Conservation (phyloP, 768 basidiomycete species). For the Termitomyces sp. region DNA sequence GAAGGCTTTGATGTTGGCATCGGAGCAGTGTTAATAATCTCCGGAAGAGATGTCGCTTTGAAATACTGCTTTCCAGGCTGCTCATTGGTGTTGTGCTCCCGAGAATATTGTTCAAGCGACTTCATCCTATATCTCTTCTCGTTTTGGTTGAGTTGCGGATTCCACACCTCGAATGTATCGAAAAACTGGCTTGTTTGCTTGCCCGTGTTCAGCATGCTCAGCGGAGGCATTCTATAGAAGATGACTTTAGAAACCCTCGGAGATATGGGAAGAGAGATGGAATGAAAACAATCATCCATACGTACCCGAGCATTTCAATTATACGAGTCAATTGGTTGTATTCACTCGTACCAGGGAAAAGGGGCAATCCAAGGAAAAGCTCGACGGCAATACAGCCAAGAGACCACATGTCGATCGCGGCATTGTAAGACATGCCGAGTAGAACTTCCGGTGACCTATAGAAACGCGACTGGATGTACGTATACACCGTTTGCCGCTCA, state of each 20-base stretch:
- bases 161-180: slow-evolving; percentile 60
- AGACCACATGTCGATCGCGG: slow-evolving; percentile 99
- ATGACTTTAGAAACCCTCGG: slow-evolving; percentile 1
- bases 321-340: slow-evolving; percentile 98
- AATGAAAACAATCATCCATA: slow-evolving; percentile 10
- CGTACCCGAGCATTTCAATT: slow-evolving; percentile 97
- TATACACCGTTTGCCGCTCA: slow-evolving; percentile 99
- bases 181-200: slow-evolving; percentile 96
- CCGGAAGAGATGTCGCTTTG: slow-evolving; percentile 87
- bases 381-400: slow-evolving; percentile 98
- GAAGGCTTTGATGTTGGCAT: slow-evolving; percentile 80
- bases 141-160: slow-evolving; percentile 60
- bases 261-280: background rate
- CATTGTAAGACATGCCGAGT: slow-evolving; percentile 89
- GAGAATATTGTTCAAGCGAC: slow-evolving; percentile 89
- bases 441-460: slow-evolving; percentile 98
- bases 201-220: slow-evolving; percentile 91
- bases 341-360: slow-evolving; percentile 98
- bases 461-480: slow-evolving; percentile 98
- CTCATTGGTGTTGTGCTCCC: slow-evolving; percentile 92
- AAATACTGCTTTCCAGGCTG: slow-evolving; percentile 99
- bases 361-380: slow-evolving; percentile 90
- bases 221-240: slow-evolving; percentile 69
- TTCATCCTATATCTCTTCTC: slow-evolving; percentile 87
- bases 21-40: slow-evolving; percentile 95